These are phyloP conservation scores for Stipa capillata DNA, from an alignment of 176 grass and related monocot species.

Conservation along the genomic window DNA sequence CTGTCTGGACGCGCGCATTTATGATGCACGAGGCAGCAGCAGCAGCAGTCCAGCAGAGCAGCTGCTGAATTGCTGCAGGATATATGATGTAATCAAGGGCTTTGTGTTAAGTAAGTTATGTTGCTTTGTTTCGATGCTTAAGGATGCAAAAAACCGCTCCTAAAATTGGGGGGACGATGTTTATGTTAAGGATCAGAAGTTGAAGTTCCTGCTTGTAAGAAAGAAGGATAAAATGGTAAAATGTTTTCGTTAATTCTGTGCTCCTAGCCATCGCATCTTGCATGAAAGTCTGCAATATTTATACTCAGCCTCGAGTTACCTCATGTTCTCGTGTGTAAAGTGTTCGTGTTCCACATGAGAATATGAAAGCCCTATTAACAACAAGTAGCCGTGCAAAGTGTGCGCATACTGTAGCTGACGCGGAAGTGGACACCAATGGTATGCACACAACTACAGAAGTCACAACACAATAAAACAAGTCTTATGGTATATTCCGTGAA, in stretches of 20 bases:
- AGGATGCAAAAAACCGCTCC: background rate
- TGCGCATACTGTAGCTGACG: background rate
- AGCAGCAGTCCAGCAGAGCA: background rate
- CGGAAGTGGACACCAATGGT: background rate
- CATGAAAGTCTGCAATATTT: background rate
- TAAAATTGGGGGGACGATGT: background rate
- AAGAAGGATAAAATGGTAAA: background rate
- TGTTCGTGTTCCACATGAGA: background rate
- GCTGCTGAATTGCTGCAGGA: conserved; percentile 3
- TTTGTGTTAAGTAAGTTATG: conserved; percentile 4
- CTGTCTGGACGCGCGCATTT: conserved; percentile 25
- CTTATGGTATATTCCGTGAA: background rate
- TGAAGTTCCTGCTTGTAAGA: background rate
- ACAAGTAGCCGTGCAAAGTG: background rate
- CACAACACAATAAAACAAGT: background rate
- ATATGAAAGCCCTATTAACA: background rate
- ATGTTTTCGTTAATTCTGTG: background rate
- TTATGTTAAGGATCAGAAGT: background rate
- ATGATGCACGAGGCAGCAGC: conserved; percentile 10
- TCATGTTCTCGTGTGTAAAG: background rate
- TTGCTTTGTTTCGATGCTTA: conserved; percentile 14
- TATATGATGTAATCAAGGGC: background rate
- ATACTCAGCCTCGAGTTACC: background rate
- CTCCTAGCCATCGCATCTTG: background rate
- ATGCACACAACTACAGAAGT: background rate